Evolutionary conservation across 1,139 yeast species (phyloP).

Genomic region (Candida tetrigidarum): DNA sequence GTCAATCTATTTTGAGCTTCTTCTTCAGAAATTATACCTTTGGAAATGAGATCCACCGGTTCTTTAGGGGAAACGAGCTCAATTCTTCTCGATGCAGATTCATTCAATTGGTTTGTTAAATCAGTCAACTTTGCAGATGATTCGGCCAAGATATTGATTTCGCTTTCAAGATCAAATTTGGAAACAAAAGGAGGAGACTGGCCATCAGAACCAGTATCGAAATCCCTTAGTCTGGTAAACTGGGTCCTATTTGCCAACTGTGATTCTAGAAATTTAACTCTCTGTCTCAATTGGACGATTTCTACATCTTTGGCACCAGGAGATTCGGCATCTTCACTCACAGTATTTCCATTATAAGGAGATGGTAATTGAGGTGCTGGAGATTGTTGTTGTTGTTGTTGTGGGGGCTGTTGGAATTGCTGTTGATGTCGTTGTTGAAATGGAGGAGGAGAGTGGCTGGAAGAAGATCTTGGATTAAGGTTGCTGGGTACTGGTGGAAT

Average conservation of each 20-base stretch:
- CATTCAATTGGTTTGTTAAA: constrained; percentile 41
- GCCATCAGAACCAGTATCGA: constrained; percentile 15
- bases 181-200: constrained; percentile 35
- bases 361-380: constrained; percentile 7
- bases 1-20: constrained; percentile 55
- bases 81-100: constrained; percentile 43
- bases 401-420: constrained; percentile 3
- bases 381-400: constrained; percentile 1
- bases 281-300: constrained; percentile 23
- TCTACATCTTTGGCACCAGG: constrained; percentile 16
- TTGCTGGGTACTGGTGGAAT: constrained; percentile 13
- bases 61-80: constrained; percentile 27
- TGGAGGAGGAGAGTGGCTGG: constrained; percentile 2
- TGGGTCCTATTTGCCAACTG: constrained; percentile 18
- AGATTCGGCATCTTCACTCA: constrained; percentile 8
- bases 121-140: constrained; percentile 34
- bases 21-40: constrained; percentile 48
- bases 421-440: constrained; percentile 1
- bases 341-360: neutral
- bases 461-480: constrained; percentile 9
- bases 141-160: constrained; percentile 36
- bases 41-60: constrained; percentile 47
- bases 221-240: constrained; percentile 4
- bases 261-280: constrained; percentile 25
- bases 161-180: constrained; percentile 40